Base-by-base conservation (phyloP, 495 filamentous ascomycete genomes). In the Neurospora discreta region DNA sequence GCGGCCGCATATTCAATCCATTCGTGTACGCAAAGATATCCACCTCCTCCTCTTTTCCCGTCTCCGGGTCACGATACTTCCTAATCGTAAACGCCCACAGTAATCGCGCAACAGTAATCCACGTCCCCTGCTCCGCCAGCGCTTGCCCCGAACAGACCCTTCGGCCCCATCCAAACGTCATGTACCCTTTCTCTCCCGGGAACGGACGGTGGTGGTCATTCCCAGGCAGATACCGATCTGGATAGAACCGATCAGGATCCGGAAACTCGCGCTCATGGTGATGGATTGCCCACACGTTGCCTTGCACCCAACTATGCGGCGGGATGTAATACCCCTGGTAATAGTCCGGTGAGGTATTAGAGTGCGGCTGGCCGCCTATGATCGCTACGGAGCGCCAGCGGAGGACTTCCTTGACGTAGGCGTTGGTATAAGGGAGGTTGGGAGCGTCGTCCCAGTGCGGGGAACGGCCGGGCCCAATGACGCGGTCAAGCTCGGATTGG, bases 261-360 rank as follows among this genome's bases (percentile, higher is more conserved):
- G 87, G 88, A 70, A 90, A 91, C 72, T 90, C 87, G 38, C 86
- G 83, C 68, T 88, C 85, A 77, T 90, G 84, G 71, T 87, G 85
- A 74, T 90, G 88, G 69, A 91, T 89, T 2, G 88, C 88, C 88
- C 89, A 90, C 3, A 87, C 83, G 72, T 90, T 90, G 4, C 88
- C 88, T 68, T 89, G 81, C 6, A 90, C 82, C 78, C 87, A 88
- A 39, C 86, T 82, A 2, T 84, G 86, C 9, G 84, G 80, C 3
- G 85, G 86, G 20, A 88, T 87, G 18, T 83, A 78, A 76, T 81
- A 85, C 26, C 85, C 86, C 30, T 85, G 84, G 75, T 90, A 91
- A 7, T 79, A 78, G 72, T 90, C 87, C 67, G 89, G 87, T 67
- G 86, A 82, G 0, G 87, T 90, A 4, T 84, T 86, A 3, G 87